These are phyloP conservation scores for Gypsophila paniculata DNA, from an alignment of 179 eudicot genomes.

Conservation along the genomic window DNA sequence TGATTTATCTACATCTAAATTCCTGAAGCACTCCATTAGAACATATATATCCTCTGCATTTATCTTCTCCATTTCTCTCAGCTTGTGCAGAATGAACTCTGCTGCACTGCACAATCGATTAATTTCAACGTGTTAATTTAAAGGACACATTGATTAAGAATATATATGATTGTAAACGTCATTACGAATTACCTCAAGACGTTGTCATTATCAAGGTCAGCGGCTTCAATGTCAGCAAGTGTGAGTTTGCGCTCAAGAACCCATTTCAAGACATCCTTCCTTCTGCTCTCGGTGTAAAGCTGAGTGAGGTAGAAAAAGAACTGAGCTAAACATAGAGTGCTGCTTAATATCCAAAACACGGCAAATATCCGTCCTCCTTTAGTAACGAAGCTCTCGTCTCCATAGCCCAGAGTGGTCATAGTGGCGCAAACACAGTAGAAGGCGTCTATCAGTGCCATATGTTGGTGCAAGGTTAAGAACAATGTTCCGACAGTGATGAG, in stretches of 20 bases:
- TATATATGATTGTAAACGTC: neutral
- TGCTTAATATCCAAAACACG: slow-evolving; percentile 67
- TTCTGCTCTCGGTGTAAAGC: slow-evolving; percentile 58
- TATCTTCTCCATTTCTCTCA: slow-evolving; percentile 75
- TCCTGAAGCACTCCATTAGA: slow-evolving; percentile 49
- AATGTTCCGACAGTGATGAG: slow-evolving; percentile 49
- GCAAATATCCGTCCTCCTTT: slow-evolving; percentile 66
- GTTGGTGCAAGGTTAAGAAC: slow-evolving; percentile 54
- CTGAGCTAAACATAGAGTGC: slow-evolving; percentile 75
- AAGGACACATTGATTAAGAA: neutral
- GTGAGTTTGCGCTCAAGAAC: slow-evolving; percentile 60
- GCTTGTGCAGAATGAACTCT: slow-evolving; percentile 58
- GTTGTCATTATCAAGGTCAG: slow-evolving; percentile 71
- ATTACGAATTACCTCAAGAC: slow-evolving; percentile 48
- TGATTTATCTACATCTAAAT: slow-evolving; percentile 55
- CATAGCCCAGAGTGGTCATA: slow-evolving; percentile 76
- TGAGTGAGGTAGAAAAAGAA: slow-evolving; percentile 68
- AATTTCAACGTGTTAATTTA: neutral
- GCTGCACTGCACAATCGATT: slow-evolving; percentile 45
- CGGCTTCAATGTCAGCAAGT: slow-evolving; percentile 58
- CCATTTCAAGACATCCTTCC: slow-evolving; percentile 39
- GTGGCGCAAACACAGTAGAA: slow-evolving; percentile 85
- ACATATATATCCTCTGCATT: slow-evolving; percentile 43
- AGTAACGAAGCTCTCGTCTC: slow-evolving; percentile 77
- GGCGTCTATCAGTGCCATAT: slow-evolving; percentile 53